Evolutionary conservation across 352 stramenopile species (phyloP).

Genomic region (Globisporangium megalacanthum): DNA sequence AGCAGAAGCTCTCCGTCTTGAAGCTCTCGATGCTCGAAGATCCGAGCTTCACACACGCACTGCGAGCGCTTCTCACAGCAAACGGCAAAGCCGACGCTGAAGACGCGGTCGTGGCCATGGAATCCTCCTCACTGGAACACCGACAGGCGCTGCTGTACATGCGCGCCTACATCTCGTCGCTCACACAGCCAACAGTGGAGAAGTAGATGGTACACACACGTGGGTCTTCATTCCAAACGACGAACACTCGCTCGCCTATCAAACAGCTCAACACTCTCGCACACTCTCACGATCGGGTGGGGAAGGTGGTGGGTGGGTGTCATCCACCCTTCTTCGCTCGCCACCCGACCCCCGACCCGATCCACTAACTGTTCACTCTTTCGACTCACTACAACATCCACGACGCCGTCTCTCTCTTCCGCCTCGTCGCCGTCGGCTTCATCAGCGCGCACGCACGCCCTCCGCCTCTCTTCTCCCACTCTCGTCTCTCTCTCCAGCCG

Average conservation of each 20-base stretch:
- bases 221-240: conserved; percentile 1
- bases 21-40: conserved; percentile 30
- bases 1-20: conserved; percentile 1
- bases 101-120: background rate
- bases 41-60: conserved; percentile 28
- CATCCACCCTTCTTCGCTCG: too few species aligned
- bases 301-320: too few species aligned
- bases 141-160: conserved; percentile 14
- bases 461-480: conserved; percentile 2
- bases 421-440: background rate
- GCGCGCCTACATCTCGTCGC: conserved; percentile 12
- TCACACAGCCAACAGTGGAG: background rate
- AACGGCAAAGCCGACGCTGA: conserved; percentile 11
- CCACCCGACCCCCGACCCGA: background rate
- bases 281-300: background rate
- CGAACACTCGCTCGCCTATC: conserved; percentile 10
- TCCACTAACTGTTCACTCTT: conserved; percentile 3
- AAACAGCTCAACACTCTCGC: conserved; percentile 8
- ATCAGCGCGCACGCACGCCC: background rate
- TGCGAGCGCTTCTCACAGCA: conserved; percentile 22
- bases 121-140: conserved; percentile 3
- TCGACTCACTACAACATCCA: conserved; percentile 5
- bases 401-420: background rate
- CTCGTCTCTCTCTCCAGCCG: conserved; percentile 12
- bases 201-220: background rate